Evolutionary conservation across 2,329 filamentous ascomycete species (phyloP).

Genomic region (Fusarium sp.): DNA sequence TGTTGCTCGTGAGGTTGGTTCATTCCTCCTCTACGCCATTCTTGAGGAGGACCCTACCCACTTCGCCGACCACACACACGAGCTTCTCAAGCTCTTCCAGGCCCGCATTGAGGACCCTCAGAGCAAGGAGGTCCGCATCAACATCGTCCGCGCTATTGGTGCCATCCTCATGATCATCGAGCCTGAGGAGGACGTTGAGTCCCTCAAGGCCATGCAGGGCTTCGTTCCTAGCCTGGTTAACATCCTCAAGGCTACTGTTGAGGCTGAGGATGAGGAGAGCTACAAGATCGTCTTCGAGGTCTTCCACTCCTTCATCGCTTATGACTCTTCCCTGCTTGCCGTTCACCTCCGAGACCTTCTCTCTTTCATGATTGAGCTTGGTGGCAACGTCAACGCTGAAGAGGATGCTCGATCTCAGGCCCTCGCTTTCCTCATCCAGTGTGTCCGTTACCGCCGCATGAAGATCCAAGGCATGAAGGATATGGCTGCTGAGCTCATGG

Average conservation of each 20-base stretch:
- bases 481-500: slow-evolving; percentile 87
- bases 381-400: slow-evolving; percentile 79
- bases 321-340: slow-evolving; percentile 86
- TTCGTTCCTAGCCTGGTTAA: slow-evolving; percentile 90
- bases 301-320: slow-evolving; percentile 94
- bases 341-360: slow-evolving; percentile 90
- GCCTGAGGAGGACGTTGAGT: slow-evolving; percentile 83
- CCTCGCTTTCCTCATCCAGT: slow-evolving; percentile 93
- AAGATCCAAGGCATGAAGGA: slow-evolving; percentile 91
- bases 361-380: slow-evolving; percentile 92
- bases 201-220: slow-evolving; percentile 80
- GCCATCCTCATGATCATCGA: slow-evolving; percentile 90
- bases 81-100: slow-evolving; percentile 86
- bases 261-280: slow-evolving; percentile 85
- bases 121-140: slow-evolving; percentile 92
- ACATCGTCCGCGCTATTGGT: slow-evolving; percentile 91
- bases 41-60: slow-evolving; percentile 88
- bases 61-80: slow-evolving; percentile 83
- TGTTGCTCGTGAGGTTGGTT: slow-evolving; percentile 87
- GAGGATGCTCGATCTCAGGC: slow-evolving; percentile 92
- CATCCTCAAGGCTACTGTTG: slow-evolving; percentile 86
- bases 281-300: slow-evolving; percentile 94
- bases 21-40: slow-evolving; percentile 93
- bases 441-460: slow-evolving; percentile 90
- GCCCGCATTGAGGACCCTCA: slow-evolving; percentile 91